Percentiles rank a stretch among this genome's conserved stretches.
Conservation (phyloP, 2,329 filamentous ascomycete species). For the Clonostachys sp. region DNA sequence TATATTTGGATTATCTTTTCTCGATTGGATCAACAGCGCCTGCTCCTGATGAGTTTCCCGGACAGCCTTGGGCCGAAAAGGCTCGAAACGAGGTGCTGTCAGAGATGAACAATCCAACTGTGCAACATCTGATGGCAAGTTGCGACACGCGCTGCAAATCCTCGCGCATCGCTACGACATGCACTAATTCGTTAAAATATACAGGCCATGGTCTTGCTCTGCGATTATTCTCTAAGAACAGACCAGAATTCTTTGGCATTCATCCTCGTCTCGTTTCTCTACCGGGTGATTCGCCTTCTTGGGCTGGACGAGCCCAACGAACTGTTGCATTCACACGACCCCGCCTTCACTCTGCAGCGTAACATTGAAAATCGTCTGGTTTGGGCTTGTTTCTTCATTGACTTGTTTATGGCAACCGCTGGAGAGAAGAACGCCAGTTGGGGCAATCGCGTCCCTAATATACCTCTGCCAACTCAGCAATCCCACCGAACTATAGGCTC, state of each 20-base stretch:
- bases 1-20: constrained; percentile 8
- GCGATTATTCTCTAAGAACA: constrained; percentile 12
- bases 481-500: not conserved
- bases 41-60: constrained; percentile 5
- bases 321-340: constrained; percentile 1
- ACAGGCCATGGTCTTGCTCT: constrained; percentile 11
- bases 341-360: constrained; percentile 5
- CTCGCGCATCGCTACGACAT: not conserved
- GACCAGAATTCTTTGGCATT: constrained; percentile 13
- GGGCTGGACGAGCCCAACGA: constrained; percentile 8
- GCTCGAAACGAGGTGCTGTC: constrained; percentile 8
- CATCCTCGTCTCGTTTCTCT: constrained; percentile 9
- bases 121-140: constrained; percentile 12
- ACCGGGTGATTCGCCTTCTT: constrained; percentile 12
- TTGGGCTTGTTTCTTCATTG: constrained; percentile 14
- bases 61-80: constrained; percentile 10
- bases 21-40: not conserved
- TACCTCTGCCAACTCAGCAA: constrained; percentile 8
- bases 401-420: constrained; percentile 10
- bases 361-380: constrained; percentile 12
- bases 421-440: constrained; percentile 12
- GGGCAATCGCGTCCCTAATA: constrained; percentile 9
- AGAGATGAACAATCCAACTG: constrained; percentile 9
- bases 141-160: not conserved
- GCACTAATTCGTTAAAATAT: constrained; percentile 1